phyloP scores from a whole-genome alignment of 1,284 basidiomycete species.

The Papiliotrema fonsecae region DNA sequence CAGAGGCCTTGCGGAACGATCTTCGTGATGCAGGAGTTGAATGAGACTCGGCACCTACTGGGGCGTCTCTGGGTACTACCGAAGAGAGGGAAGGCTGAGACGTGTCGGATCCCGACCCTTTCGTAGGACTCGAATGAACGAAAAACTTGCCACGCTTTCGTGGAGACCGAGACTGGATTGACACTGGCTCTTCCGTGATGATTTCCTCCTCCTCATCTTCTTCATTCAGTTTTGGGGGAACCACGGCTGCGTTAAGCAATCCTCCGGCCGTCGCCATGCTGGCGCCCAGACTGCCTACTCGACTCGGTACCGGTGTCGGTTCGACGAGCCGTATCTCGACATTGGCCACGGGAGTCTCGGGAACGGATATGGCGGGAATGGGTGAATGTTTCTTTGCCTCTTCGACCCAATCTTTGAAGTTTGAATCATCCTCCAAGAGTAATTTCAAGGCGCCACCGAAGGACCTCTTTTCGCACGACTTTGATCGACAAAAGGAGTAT shows the following conservation, averaged over 20 bases:
- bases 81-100: no score
- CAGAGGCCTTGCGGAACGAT: no score
- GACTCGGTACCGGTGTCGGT: conserved; percentile 41
- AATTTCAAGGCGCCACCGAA: conserved; percentile 38
- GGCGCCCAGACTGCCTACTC: conserved; percentile 39
- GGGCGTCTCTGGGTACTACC: no score
- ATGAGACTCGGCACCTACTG: no score
- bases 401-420: conserved; percentile 45
- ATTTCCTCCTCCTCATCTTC: conserved; percentile 6
- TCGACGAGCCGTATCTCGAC: conserved; percentile 43
- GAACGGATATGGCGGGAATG: conserved; percentile 19
- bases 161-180: conserved; percentile 7
- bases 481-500: conserved; percentile 7
- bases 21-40: no score
- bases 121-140: conserved; percentile 26
- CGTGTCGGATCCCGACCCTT: conserved; percentile 33
- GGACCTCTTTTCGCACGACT: conserved; percentile 21
- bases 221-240: conserved; percentile 11
- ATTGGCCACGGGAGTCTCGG: conserved; percentile 35
- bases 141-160: conserved; percentile 27
- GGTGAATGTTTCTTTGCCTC: conserved; percentile 31
- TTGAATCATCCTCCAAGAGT: conserved; percentile 29
- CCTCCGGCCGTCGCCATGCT: conserved; percentile 17
- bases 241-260: conserved; percentile 11
- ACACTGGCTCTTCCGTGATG: not conserved